Evolutionary conservation across 169 alveolate species (phyloP), one percentile per base, ranked within the genome.

Genomic region (Plasmodium gaboni): DNA sequence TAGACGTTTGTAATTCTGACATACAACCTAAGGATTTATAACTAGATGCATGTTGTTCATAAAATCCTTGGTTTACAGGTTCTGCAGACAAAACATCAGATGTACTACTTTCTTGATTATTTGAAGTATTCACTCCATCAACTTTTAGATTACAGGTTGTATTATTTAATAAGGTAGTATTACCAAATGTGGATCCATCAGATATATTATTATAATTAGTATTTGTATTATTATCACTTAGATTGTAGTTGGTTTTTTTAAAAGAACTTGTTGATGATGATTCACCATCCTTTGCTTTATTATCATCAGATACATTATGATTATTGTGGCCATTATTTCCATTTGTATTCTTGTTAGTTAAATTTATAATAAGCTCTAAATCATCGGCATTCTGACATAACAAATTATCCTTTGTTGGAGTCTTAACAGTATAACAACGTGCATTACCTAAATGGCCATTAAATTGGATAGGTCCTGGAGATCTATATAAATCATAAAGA

Each of bases 391-490:
- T 83, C 42, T 68, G 85, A 6, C 91, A 83, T 5, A 83, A 50
- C 9, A 83, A 65, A 13, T 5, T 0, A 65, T 87, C 88, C 64
- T 64, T 74, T 24, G 78, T 55, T 13, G 92, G 92, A n/a, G 70
- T 57, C 22, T 83, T 83, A n/a, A 61, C 92, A 13, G 91, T 90
- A 69, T 76, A 94, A 57, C 93, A 92, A 55, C 91, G 74, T 3
- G 93, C 32, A 61, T 91, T 89, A 42, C 96, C 88, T n/a, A 93
- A 73, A 10, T 92, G 94, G 15, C 97, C 97, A 71, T 96, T 96
- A 73, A 98, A 96, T 92, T 98, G 99, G 68, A 98, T 96, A 2
- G 99, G 99, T 2, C 99, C 99, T 44, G 99, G 99, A 24, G 98
- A 96, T 12, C 98, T 89, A 92, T 97, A 98, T 83, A 95, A 92